Evolutionary conservation across 2,329 filamentous ascomycete species (phyloP).

Genomic region (Amauroascus niger): DNA sequence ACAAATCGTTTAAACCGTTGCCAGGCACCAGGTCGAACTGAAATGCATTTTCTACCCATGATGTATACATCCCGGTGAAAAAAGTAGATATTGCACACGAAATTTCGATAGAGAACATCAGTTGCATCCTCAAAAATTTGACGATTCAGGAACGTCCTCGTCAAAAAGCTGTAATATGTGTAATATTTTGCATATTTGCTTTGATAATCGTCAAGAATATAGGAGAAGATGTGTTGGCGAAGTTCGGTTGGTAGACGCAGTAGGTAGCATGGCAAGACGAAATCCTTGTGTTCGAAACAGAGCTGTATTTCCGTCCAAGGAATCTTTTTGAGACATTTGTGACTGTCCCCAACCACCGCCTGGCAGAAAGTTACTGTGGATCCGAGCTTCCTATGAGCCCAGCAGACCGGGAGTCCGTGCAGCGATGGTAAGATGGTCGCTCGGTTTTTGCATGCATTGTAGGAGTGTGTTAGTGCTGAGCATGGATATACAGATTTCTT

Average conservation of each 20-base stretch:
- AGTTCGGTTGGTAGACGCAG: slow-evolving; percentile 13
- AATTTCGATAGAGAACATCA: slow-evolving; percentile 11
- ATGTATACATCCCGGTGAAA: background rate
- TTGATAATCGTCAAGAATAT: slow-evolving; percentile 13
- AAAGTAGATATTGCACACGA: slow-evolving; percentile 9
- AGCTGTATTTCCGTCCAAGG: slow-evolving; percentile 16
- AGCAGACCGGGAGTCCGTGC: slow-evolving; percentile 8
- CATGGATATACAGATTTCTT: slow-evolving; percentile 5
- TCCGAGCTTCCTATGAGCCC: slow-evolving; percentile 8
- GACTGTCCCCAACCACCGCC: slow-evolving; percentile 7
- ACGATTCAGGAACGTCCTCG: slow-evolving; percentile 9
- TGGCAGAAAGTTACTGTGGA: slow-evolving; percentile 11
- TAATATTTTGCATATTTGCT: slow-evolving; percentile 7
- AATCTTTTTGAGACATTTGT: slow-evolving; percentile 16
- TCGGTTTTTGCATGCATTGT: slow-evolving; percentile 13
- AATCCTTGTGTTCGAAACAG: slow-evolving; percentile 13
- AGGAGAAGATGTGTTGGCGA: slow-evolving; percentile 14
- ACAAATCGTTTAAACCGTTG: slow-evolving; percentile 8
- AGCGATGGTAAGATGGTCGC: background rate
- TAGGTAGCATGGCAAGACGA: slow-evolving; percentile 12
- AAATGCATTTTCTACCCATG: slow-evolving; percentile 8
- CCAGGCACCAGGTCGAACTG: slow-evolving; percentile 13
- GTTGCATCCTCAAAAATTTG: slow-evolving; percentile 12
- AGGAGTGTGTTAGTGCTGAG: slow-evolving; percentile 11
- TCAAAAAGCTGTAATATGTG: slow-evolving; percentile 10